Evolutionary conservation across 2,329 filamentous ascomycete genomes (phyloP), one percentile per base, ranked within the genome.

Genomic region (Huntiella decipiens): DNA sequence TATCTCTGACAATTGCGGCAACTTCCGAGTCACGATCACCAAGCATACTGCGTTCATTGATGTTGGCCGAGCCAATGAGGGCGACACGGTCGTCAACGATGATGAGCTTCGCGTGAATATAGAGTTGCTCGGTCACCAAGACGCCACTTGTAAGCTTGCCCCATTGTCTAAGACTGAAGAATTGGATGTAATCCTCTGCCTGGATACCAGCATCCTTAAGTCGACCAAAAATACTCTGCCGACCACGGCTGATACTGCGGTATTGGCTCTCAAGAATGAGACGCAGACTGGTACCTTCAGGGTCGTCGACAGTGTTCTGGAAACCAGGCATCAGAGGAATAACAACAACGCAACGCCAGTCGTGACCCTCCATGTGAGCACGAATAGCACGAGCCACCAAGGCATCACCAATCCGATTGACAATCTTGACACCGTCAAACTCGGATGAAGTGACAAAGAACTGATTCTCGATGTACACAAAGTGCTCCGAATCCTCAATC

Each of bases 291-390:
- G 84, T 94, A 36, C 91, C 91, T 53, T 95, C 88, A 55, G 91
- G 83, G 52, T 85, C 79, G 54, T 94, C 86, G 15, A 98, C 88
- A 0, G 86, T 92, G 56, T 93, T 95, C 61, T 96, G 87, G 63
- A 96, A 98, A 2, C 91, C 91, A n/a, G 91, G 91, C 77, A 98
- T 92, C 31, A 98, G 68, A 1, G 91, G 91, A 49, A 98, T 92
- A 51, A 96, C 63, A 52, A 96, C 81, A 50, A 86, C 79, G 35
- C 82, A 85, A 52, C 83, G 79, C 91, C 91, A 98, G 46, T 85
- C 77, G 59, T 96, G 85, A 43, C 79, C 76, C 33, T 92, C 84
- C 53, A 79, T 73, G 53, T 85, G 73, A 0, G 91, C 91, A 49
- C 83, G 75, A 50, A 87, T 79, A 55, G 93, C 91, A 42, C 91